Percentiles rank a stretch among this genome's conserved stretches.
Evolutionary conservation across 140 eudicot genomes (phyloP).

Genomic region (Eryngium alpinum): DNA sequence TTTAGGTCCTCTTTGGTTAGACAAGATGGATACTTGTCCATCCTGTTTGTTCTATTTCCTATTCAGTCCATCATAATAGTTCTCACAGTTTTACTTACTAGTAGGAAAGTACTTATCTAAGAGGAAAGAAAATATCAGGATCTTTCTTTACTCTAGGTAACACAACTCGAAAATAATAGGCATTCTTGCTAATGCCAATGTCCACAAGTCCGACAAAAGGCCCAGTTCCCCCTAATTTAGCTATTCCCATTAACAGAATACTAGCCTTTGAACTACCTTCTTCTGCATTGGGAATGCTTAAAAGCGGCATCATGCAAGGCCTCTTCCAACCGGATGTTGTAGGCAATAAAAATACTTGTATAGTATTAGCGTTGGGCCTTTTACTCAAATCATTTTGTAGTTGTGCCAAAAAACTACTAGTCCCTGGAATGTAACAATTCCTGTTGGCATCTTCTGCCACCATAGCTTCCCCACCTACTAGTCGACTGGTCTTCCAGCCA

Average conservation of each 20-base stretch:
- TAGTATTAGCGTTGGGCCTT: conserved; percentile 22
- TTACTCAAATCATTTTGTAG: conserved; percentile 24
- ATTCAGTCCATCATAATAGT: no score
- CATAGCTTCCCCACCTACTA: conserved; percentile 19
- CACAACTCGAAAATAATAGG: conserved; percentile 66
- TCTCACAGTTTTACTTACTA: no score
- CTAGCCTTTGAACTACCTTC: conserved; percentile 39
- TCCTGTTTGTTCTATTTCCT: no score
- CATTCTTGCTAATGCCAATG: conserved; percentile 56
- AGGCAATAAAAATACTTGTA: conserved; percentile 15
- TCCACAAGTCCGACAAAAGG: conserved; percentile 73
- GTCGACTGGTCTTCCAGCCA: no score
- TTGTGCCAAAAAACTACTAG: conserved; percentile 26
- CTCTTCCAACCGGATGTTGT: conserved; percentile 20
- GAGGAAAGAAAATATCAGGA: conserved; percentile 38
- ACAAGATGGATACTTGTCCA: no score
- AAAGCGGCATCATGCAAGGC: conserved; percentile 50
- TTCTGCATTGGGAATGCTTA: conserved; percentile 43
- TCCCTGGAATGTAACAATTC: conserved; percentile 19
- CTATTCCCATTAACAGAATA: conserved; percentile 54
- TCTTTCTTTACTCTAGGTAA: conserved; percentile 82
- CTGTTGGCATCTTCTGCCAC: conserved; percentile 20
- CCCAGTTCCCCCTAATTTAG: conserved; percentile 47
- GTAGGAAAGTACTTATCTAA: no score
- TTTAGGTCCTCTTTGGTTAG: no score